Base-by-base conservation (phyloP, 176 grass and related monocot species). In the Melocanna baccifera region DNA sequence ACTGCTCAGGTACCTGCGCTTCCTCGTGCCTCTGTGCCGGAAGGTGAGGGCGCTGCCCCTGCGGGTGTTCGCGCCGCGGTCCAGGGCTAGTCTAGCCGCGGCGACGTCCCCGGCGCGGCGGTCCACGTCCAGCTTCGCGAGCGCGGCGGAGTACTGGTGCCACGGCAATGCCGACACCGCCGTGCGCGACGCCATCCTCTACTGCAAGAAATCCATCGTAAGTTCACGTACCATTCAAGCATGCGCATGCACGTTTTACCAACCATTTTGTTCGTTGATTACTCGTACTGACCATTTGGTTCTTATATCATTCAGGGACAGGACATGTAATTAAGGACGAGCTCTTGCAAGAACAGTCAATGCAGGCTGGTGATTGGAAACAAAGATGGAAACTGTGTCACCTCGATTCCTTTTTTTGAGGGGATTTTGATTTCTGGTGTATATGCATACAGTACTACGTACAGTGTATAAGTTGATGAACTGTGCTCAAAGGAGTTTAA, bases 161-260 rank as follows among this genome's bases (percentile, higher is more conserved):
- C 91, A 94, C 32, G 87, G 92, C 66, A 91, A 95, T 79, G 91
- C 91, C 9, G 92, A 95, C 51, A 93, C 84, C 51, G 93, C 91
- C 39, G 91, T 98, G 73, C 69, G 82, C 63, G 96, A 98, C 70
- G 96, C 96, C 66, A 95, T 98, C 85, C 84, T 98, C 37, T 89
- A 98, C 84, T 98, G 96, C 91, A 98, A 95, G 86, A 95, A 73
- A 20, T 98, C 96, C 40, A 85, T 91, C 53, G 91, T 87, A 73
- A 89, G 83, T 79, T 19, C 42, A 32, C 40, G n/a, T 68, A 58
- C 26, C 37, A 18, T 12, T 41, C 19, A 42, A 88, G 18, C 71
- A 37, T 28, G 46, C 20, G 61, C 36, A 39, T 3, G 23, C 43
- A 72, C 9, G 25, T 70, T 78, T 48, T 22, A 32, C 22, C 15